Evolutionary conservation across 306 rosid genomes (phyloP).

Genomic region (Cicer bijugum): DNA sequence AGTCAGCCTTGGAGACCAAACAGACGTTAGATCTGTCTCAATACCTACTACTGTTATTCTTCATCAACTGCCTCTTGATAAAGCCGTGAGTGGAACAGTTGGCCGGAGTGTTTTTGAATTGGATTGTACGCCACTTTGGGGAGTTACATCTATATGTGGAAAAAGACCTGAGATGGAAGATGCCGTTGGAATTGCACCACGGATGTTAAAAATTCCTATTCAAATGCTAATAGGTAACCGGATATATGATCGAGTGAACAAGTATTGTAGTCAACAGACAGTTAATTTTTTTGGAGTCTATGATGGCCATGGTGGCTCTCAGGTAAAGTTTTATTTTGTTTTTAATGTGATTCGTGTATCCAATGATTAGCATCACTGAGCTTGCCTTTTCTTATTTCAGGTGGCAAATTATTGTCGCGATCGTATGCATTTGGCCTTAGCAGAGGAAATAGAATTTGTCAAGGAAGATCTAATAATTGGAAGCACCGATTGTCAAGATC

Average conservation of each 20-base stretch:
- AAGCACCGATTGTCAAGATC: conserved; percentile 65
- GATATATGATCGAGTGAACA: conserved; percentile 61
- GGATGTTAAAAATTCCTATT: conserved; percentile 69
- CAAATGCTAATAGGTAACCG: conserved; percentile 72
- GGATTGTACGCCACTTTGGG: conserved; percentile 86
- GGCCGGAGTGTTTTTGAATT: conserved; percentile 87
- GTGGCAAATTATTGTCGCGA: conserved; percentile 89
- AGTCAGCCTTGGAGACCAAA: conserved; percentile 58
- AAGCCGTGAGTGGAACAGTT: conserved; percentile 52
- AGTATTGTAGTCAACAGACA: conserved; percentile 62
- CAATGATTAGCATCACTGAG: conserved; percentile 15
- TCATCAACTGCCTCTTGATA: conserved; percentile 65
- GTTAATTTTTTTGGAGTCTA: conserved; percentile 87
- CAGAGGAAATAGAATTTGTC: conserved; percentile 73
- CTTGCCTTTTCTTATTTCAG: conserved; percentile 52
- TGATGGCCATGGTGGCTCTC: conserved; percentile 95
- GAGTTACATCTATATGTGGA: conserved; percentile 73
- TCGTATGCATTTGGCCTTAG: conserved; percentile 74
- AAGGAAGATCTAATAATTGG: conserved; percentile 59
- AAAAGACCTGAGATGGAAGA: conserved; percentile 99
- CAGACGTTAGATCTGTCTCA: conserved; percentile 49
- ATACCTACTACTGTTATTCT: conserved; percentile 52
- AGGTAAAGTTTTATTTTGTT: conserved; percentile 53
- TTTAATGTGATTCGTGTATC: conserved; percentile 9
- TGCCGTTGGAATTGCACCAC: conserved; percentile 70